Evolutionary conservation across 768 basidiomycete species (phyloP), one percentile per base, ranked within the genome.

Genomic region (Strobilomyces confusus): DNA sequence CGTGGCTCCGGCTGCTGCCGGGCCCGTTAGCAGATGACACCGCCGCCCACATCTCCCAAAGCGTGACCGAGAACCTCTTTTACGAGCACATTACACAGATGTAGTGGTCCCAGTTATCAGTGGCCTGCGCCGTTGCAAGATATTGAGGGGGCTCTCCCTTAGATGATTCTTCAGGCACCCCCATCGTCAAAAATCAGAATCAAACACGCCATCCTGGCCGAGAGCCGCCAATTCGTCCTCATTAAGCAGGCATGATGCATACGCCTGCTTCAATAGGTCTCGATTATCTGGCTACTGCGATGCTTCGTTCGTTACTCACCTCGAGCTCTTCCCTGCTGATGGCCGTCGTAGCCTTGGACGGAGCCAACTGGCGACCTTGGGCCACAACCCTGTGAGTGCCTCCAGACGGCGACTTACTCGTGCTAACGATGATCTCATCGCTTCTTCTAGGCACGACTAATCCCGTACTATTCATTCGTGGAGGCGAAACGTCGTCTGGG

Each of bases 161-260:
- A 12, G 8, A 9, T n/a, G 9, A 30, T 20, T 19, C 26, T 32
- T 12, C 44, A 32, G 9, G 26, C 29, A 17, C 5, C 9, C 22
- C 25, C n/a, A n/a, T 29, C 43, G 22, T 58, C 58, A 68, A 55
- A 56, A 62, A 22, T 69, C 67, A 15, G 63, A 69, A 38, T 71
- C 59, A 53, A 69, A 71, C 12, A 50, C 42, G 20, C 67, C 67
- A 5, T 57, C 54, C 22, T 63, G 63, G 51, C 63, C 70, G 29
- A 77, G 48, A 19, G 67, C 1, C 2, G 53, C 64, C 4, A 75
- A 57, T 47, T 76, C 74, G 23, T 67, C 62, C 15, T 72, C 66
- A 41, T 63, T 65, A 9, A 77, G 58, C 2, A 77, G 51, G 51
- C 75, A 76, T 19, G 72, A 70, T 7, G 68, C 72, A 50, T 72